Evolutionary conservation across 2,329 filamentous ascomycete species (phyloP), one percentile per base, ranked within the genome.

Genomic region (Colletotrichum agaves): DNA sequence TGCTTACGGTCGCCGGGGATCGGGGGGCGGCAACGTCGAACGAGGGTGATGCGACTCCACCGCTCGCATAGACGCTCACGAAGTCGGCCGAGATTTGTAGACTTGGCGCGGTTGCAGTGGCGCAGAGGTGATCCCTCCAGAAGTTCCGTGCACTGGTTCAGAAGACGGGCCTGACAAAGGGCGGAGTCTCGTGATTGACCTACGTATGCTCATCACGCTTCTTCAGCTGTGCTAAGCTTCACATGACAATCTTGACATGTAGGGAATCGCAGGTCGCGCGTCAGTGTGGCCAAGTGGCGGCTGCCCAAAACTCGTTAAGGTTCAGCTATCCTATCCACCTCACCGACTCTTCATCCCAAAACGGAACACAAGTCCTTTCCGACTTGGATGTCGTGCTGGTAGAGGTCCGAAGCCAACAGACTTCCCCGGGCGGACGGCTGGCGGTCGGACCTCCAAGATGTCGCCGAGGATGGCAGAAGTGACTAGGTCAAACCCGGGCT

Each of bases 221-320:
- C 21, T 19, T 33, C 21, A 8, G 7, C 33, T 19, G 15, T 17
- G 33, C 41, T 19, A 6, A 61, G 5, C 46, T 67, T 67, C 64
- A 63, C 64, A 67, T 63, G 64, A 63, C 52, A 67, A 58, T 63
- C 44, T 63, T 31, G 46, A 39, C 43, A 56, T 63, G 64, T 39
- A 33, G 37, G 17, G 6, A 31, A 13, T 13, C 37, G 2, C 23
- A n/a, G 12, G 17, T 7, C n/a, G 19, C 35, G 31, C 17, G 47
- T 43, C 33, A 58, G 12, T 49, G 12, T 13, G 5, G 23, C 27
- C 11, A 21, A 7, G 46, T 43, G 58, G 58, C 35, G 55, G 61
- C 52, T 35, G 49, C 49, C 49, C 37, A 46, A 39, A 62, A 55
- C 23, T 27, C 39, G n/a, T 58, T 59, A 53, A 37, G 39, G 55